These are phyloP conservation scores for Podospora appendiculata DNA, from an alignment of 495 filamentous ascomycete species.

Conservation along the genomic window DNA sequence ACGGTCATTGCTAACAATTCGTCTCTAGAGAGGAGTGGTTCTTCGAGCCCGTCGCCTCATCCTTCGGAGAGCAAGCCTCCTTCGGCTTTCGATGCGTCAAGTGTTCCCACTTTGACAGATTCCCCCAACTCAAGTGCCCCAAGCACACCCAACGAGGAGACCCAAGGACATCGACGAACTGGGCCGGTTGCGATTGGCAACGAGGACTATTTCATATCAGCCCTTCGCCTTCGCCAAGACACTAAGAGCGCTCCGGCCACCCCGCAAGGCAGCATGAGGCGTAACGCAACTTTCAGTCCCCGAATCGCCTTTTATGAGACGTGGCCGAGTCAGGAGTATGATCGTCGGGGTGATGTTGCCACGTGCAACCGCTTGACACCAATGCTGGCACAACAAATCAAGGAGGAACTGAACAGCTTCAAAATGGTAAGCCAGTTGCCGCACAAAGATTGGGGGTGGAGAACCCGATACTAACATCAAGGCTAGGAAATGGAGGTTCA, in stretches of 20 bases:
- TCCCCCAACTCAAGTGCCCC: constrained; percentile 77
- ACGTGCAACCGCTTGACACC: constrained; percentile 97
- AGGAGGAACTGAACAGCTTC: constrained; percentile 98
- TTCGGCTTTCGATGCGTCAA: constrained; percentile 41
- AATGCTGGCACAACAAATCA: constrained; percentile 97
- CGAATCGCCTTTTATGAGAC: constrained; percentile 93
- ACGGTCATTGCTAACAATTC: constrained; percentile 3
- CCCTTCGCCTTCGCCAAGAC: constrained; percentile 58
- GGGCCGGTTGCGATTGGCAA: constrained; percentile 66
- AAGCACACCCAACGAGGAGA: constrained; percentile 72
- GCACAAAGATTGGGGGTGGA: background rate
- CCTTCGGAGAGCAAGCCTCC: constrained; percentile 45
- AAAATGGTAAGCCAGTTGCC: constrained; percentile 72
- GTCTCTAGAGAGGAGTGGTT: constrained; percentile 39
- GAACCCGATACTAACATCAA: constrained; percentile 13
- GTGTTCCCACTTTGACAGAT: constrained; percentile 55
- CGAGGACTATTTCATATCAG: constrained; percentile 81
- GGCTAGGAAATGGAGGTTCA: constrained; percentile 98
- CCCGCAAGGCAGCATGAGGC: constrained; percentile 55
- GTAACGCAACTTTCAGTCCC: constrained; percentile 85
- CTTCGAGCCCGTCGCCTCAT: constrained; percentile 56
- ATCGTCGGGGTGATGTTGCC: constrained; percentile 90
- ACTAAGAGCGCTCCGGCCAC: constrained; percentile 71
- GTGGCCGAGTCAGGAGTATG: constrained; percentile 92
- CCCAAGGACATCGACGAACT: constrained; percentile 50